Percentiles rank a stretch among this genome's conserved stretches.
phyloP scores from a whole-genome alignment of 305 asterid species.

The Solanum hybrid region DNA sequence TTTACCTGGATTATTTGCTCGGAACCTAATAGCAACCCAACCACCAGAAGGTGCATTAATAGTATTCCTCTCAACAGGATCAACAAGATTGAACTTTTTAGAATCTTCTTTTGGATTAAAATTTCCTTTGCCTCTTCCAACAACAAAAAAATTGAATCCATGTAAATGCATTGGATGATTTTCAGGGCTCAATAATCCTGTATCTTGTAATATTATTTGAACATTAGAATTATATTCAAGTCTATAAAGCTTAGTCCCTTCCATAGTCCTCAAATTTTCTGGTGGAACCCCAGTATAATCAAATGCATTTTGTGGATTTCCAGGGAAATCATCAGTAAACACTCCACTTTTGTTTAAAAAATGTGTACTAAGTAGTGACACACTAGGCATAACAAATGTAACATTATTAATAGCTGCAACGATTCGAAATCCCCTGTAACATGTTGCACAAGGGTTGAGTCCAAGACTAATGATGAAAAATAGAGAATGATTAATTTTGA shows the following conservation, averaged over 20 bases:
- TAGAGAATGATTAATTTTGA: constrained; percentile 31
- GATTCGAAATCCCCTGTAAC: constrained; percentile 22
- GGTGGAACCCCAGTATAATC: constrained; percentile 49
- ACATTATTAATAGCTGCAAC: constrained; percentile 53
- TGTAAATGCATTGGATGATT: constrained; percentile 60
- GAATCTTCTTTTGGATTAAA: constrained; percentile 33
- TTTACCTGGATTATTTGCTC: constrained; percentile 62
- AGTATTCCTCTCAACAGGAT: constrained; percentile 70
- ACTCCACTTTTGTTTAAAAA: constrained; percentile 41
- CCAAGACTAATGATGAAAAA: constrained; percentile 50
- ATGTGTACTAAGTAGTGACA: constrained; percentile 50
- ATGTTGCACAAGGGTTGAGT: constrained; percentile 27
- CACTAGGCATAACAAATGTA: constrained; percentile 42
- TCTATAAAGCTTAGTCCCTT: constrained; percentile 43
- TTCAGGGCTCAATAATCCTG: constrained; percentile 51
- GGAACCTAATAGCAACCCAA: constrained; percentile 53
- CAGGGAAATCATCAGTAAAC: constrained; percentile 63
- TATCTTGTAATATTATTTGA: constrained; percentile 47
- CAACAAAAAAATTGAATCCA: constrained; percentile 48
- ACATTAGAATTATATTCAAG: constrained; percentile 40
- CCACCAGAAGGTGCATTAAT: constrained; percentile 51
- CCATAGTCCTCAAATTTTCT: constrained; percentile 30
- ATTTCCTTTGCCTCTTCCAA: constrained; percentile 49
- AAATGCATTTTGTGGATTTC: constrained; percentile 23
- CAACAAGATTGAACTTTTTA: constrained; percentile 39